Evolutionary conservation across 2,329 filamentous ascomycete genomes (phyloP).

Genomic region (Sphaerulina musiva): DNA sequence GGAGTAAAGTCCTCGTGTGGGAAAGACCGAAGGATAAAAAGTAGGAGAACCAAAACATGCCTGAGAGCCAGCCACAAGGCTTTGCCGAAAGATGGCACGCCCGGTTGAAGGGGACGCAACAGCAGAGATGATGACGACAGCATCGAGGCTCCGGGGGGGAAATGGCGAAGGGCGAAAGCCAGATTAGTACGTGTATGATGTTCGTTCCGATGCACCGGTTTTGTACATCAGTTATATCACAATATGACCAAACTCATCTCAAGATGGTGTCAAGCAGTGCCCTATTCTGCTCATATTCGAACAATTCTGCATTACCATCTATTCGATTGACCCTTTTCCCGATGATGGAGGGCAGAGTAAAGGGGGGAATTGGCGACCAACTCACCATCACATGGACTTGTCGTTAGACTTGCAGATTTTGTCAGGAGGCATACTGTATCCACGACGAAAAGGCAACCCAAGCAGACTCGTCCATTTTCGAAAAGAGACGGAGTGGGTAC

Average conservation of each 20-base stretch:
- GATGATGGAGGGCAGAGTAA: no score
- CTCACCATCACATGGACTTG: no score
- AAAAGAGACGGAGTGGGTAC: no score
- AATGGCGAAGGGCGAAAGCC: neutral
- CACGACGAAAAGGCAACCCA: no score
- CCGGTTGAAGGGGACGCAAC: neutral
- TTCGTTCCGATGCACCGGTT: neutral
- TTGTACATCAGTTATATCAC: slow-evolving; percentile 5
- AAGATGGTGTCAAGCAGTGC: neutral
- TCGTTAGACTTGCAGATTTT: neutral
- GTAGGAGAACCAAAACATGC: neutral
- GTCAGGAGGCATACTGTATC: no score
- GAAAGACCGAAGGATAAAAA: neutral
- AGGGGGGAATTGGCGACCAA: no score
- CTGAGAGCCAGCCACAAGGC: neutral
- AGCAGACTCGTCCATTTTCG: no score
- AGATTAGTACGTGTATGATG: neutral
- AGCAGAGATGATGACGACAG: neutral
- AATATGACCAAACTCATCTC: neutral
- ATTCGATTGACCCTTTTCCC: no score
- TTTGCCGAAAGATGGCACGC: neutral
- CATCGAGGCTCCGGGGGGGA: neutral
- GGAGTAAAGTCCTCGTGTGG: slow-evolving; percentile 41
- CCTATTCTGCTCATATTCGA: no score
- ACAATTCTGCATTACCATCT: no score